Conservation (phyloP, 2,329 filamentous ascomycete genomes). For the Pseudocercospora pini-densiflorae region DNA sequence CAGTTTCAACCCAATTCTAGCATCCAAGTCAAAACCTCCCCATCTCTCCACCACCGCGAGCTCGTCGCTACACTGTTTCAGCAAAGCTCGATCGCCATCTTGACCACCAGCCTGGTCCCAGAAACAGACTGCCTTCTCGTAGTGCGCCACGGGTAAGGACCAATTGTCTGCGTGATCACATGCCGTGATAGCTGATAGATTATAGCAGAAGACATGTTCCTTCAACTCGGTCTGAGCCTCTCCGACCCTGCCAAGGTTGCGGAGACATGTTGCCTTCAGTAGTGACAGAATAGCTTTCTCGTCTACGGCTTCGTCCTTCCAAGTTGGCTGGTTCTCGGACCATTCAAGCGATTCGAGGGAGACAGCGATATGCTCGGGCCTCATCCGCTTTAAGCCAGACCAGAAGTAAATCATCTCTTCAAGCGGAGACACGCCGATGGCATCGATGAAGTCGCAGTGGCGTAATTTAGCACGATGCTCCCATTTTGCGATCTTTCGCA, state of each 20-base stretch:
- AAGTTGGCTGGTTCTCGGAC: constrained; percentile 58
- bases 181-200: constrained; percentile 56
- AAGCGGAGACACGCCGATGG: constrained; percentile 76
- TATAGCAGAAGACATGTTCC: constrained; percentile 65
- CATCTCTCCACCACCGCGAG: constrained; percentile 71
- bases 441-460: constrained; percentile 74
- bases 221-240: constrained; percentile 70
- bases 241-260: constrained; percentile 60
- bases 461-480: constrained; percentile 73
- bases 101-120: constrained; percentile 68
- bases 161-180: constrained; percentile 67
- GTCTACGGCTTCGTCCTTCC: constrained; percentile 59
- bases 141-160: constrained; percentile 73
- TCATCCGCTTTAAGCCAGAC: constrained; percentile 87
- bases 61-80: constrained; percentile 66
- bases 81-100: constrained; percentile 48
- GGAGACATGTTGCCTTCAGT: constrained; percentile 67
- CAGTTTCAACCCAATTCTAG: constrained; percentile 72
- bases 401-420: constrained; percentile 95
- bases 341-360: constrained; percentile 70
- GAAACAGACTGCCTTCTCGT: constrained; percentile 81
- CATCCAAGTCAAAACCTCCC: constrained; percentile 75
- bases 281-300: constrained; percentile 70
- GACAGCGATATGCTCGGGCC: constrained; percentile 63
- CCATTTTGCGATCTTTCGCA: constrained; percentile 87